phyloP scores from a whole-genome alignment of 352 stramenopile genomes.

The Phytopythium oedochilum region DNA sequence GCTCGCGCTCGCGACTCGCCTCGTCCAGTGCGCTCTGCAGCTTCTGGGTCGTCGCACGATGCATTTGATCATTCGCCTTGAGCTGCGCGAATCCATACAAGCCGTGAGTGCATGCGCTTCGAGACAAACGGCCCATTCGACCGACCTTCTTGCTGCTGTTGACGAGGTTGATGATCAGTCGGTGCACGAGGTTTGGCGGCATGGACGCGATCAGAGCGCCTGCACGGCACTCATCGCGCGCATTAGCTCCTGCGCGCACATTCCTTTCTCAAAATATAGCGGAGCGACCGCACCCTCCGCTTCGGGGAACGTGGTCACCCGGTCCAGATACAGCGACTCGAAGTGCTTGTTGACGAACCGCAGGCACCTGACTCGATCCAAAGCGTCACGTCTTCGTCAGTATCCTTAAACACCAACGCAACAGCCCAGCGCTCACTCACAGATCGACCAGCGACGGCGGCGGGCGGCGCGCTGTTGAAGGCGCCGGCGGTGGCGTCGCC shows the following conservation, averaged over 20 bases:
- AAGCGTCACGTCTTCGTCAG: too few species aligned
- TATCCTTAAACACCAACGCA: neutral
- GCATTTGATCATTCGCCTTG: conserved; percentile 29
- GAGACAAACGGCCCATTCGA: neutral
- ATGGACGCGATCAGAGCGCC: conserved; percentile 61
- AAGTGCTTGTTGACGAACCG: conserved; percentile 65
- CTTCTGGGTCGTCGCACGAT: conserved; percentile 22
- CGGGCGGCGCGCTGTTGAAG: conserved; percentile 14
- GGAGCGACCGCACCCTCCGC: conserved; percentile 36
- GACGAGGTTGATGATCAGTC: conserved; percentile 61
- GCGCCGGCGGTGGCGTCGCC: conserved; percentile 5
- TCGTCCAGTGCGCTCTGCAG: conserved; percentile 23
- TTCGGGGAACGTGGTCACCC: conserved; percentile 44
- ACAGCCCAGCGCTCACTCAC: conserved; percentile 12
- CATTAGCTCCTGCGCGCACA: neutral
- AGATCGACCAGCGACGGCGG: conserved; percentile 51
- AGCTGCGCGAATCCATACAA: conserved; percentile 14
- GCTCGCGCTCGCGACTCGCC: conserved; percentile 17
- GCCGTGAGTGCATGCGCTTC: neutral
- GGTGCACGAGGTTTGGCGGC: conserved; percentile 54
- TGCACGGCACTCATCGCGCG: neutral
- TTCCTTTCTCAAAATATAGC: neutral
- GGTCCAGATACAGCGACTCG: conserved; percentile 61
- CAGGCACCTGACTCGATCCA: conserved; percentile 35
- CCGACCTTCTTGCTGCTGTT: conserved; percentile 48